A percentile compares a stretch with the other conserved stretches of the same genome.
phyloP scores from a whole-genome alignment of 2,329 filamentous ascomycete species.

The Waltergamsia citrina region DNA sequence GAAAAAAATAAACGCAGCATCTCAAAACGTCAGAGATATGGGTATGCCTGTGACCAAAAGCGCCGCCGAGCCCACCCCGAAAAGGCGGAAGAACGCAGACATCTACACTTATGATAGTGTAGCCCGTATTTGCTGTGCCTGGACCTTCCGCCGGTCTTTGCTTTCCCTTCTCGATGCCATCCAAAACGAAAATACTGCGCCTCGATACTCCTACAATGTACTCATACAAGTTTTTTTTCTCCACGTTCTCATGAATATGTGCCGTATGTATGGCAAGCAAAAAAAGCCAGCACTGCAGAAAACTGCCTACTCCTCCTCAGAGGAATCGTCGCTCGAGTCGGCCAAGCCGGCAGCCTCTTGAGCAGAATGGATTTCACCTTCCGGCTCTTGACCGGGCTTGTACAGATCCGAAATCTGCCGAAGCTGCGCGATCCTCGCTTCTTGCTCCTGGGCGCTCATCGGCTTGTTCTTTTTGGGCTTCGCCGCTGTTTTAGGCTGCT shows the following conservation, averaged over 20 bases:
- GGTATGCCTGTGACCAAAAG: not conserved
- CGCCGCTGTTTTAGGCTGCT: conserved; percentile 15
- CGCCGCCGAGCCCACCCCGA: too few species aligned
- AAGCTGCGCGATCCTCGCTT: conserved; percentile 52
- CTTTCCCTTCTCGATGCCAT: not conserved
- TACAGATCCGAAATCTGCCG: conserved; percentile 40
- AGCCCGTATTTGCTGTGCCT: too few species aligned
- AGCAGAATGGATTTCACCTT: conserved; percentile 13
- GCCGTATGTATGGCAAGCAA: not conserved
- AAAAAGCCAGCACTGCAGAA: not conserved
- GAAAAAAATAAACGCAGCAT: too few species aligned
- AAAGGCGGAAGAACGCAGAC: too few species aligned
- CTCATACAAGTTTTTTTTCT: not conserved
- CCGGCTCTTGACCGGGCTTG: conserved; percentile 21
- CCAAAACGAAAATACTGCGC: not conserved
- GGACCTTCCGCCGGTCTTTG: too few species aligned
- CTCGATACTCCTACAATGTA: conserved; percentile 1
- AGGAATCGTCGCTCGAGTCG: conserved; percentile 8
- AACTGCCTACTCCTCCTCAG: conserved; percentile 7
- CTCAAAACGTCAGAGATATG: too few species aligned
- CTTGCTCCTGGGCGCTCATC: conserved; percentile 63
- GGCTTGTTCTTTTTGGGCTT: conserved; percentile 68
- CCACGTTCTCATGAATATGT: not conserved
- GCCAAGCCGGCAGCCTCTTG: conserved; percentile 9
- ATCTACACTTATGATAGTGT: too few species aligned